Evolutionary conservation across 768 basidiomycete genomes (phyloP), one percentile per base, ranked within the genome.

Genomic region (Serendipita indica): DNA sequence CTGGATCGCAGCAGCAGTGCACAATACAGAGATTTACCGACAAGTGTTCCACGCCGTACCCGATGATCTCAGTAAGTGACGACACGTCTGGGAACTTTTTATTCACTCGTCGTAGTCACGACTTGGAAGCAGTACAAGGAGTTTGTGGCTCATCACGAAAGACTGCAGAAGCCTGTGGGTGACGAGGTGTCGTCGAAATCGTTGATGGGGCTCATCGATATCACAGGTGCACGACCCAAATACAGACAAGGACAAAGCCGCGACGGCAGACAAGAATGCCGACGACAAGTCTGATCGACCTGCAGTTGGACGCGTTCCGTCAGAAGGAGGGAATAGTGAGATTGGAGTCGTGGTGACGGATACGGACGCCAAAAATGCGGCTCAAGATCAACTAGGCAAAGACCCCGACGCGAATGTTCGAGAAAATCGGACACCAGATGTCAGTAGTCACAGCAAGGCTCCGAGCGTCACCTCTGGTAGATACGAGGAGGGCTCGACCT

Each of bases 61-160:
- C 3, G 94, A 98, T 68, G 93, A 99, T 68, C 74, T 82, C 12
- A 20, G 45, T 46, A 46, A 46, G 45, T 16, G 45, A 12, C 45
- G 12, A 10, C 45, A 12, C 13, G 12, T 46, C 25, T 25, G 1
- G 13, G 12, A 16, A 10, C 12, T 46, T 25, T 16, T 25, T 25
- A 25, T 16, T 16, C 45, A 2, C 35, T 39, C 18, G 22, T 16
- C 16, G 12, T 46, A 22, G 80, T 97, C 61, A 84, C 84, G 1
- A 94, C 93, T 0, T 99, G 94, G 94, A 92, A 92, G 66, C 86
- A 90, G 66, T 97, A 84, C 71, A 93, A 84, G 67, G 88, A 93
- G 62, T 97, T 88, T 65, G 72, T 84, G 45, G 69, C 75, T 3
- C 77, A 85, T 65, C 84, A 90, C 45, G 89, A 90, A 62, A 79